A percentile compares a stretch with the other conserved stretches of the same genome.
Conservation (phyloP, 352 stramenopile genomes). For the Phytophthora lateralis region DNA sequence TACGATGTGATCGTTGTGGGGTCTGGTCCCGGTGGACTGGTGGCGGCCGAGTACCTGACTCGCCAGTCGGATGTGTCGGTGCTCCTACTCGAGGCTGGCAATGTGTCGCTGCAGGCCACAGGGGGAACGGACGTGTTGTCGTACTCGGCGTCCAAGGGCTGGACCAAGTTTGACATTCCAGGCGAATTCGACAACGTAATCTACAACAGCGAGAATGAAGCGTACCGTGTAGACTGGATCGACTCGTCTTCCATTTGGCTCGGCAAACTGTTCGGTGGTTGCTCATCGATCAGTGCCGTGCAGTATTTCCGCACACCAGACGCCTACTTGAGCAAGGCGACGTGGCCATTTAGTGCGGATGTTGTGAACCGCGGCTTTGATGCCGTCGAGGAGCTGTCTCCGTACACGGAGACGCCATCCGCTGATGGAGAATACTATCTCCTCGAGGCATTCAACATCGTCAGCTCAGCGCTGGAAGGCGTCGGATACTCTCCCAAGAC, state of each 20-base stretch:
- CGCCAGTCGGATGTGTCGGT: constrained; percentile 46
- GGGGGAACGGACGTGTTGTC: constrained; percentile 37
- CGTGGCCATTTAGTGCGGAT: constrained; percentile 49
- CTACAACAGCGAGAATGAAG: constrained; percentile 47
- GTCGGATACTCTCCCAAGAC: constrained; percentile 39
- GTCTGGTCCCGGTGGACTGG: constrained; percentile 56
- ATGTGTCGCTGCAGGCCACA: constrained; percentile 46
- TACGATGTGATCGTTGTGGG: constrained; percentile 71
- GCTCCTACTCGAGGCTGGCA: constrained; percentile 59
- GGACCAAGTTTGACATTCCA: constrained; percentile 53
- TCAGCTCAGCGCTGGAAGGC: constrained; percentile 33
- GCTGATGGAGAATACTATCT: constrained; percentile 53
- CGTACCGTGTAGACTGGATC: constrained; percentile 55
- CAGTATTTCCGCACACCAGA: constrained; percentile 78
- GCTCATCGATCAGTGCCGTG: constrained; percentile 76
- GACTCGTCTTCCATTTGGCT: constrained; percentile 49
- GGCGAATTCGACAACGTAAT: constrained; percentile 59
- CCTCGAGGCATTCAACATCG: constrained; percentile 57
- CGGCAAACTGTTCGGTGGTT: constrained; percentile 81
- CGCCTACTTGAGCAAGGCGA: constrained; percentile 42
- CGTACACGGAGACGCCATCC: constrained; percentile 52
- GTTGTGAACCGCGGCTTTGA: constrained; percentile 69
- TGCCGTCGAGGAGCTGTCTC: constrained; percentile 45
- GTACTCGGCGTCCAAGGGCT: constrained; percentile 32
- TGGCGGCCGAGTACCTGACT: constrained; percentile 58